Evolutionary conservation across 2,329 filamentous ascomycete species (phyloP).

Genomic region (Aspergillus awamori): DNA sequence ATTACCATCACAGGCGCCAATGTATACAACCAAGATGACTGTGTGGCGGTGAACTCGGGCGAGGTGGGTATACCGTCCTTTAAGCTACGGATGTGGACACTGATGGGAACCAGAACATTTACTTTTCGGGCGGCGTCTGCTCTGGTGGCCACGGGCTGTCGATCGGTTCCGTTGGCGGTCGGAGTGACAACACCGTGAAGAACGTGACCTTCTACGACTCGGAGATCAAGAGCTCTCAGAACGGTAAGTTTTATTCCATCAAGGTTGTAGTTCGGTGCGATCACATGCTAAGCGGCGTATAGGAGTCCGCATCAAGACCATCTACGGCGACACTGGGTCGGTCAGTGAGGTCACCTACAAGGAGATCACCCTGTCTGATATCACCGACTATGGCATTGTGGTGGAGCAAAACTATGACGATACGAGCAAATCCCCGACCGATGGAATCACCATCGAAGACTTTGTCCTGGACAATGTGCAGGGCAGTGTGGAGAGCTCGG

Average conservation of each 20-base stretch:
- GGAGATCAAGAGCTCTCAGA: slow-evolving; percentile 55
- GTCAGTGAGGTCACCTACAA: slow-evolving; percentile 36
- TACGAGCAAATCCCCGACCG: background rate
- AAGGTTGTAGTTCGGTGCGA: no score
- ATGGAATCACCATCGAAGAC: background rate
- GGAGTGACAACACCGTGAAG: slow-evolving; percentile 57
- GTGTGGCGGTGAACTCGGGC: slow-evolving; percentile 61
- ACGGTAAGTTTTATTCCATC: slow-evolving; percentile 41
- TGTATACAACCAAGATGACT: slow-evolving; percentile 63
- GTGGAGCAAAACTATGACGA: slow-evolving; percentile 9
- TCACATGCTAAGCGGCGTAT: background rate
- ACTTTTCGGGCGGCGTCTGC: slow-evolving; percentile 34
- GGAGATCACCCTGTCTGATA: background rate
- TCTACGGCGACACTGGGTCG: slow-evolving; percentile 51
- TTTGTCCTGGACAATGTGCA: slow-evolving; percentile 1
- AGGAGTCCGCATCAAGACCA: slow-evolving; percentile 60
- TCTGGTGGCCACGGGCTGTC: slow-evolving; percentile 57
- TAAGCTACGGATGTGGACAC: background rate
- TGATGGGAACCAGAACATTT: background rate
- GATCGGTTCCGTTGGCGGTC: slow-evolving; percentile 62
- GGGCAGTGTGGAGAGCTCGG: background rate
- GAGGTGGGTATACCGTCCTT: slow-evolving; percentile 24
- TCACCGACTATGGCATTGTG: slow-evolving; percentile 1
- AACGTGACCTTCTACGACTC: slow-evolving; percentile 57
- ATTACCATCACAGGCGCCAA: slow-evolving; percentile 56